Evolutionary conservation across 768 basidiomycete genomes (phyloP).

Genomic region (Candolleomyces efflorescens): DNA sequence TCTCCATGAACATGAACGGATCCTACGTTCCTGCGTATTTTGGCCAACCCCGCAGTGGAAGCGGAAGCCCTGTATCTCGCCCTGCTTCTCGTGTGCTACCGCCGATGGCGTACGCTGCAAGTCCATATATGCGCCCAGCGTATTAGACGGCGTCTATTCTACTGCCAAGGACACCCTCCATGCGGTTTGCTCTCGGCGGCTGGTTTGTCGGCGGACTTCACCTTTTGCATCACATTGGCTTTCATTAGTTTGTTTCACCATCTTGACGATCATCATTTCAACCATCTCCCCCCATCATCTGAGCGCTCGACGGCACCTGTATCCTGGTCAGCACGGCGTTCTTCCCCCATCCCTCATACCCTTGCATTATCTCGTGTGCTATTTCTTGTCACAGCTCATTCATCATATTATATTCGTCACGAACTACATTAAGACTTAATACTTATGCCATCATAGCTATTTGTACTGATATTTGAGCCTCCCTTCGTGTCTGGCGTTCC

Average conservation of each 20-base stretch:
- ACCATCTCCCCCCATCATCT: no score
- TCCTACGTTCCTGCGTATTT: constrained; percentile 30
- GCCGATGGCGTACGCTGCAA: neutral
- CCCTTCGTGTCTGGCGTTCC: neutral
- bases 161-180: neutral
- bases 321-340: no score
- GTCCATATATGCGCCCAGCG: constrained; percentile 4
- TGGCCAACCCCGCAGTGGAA: constrained; percentile 14
- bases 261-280: no score
- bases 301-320: no score
- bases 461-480: neutral
- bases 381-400: neutral
- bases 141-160: neutral
- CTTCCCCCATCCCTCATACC: no score
- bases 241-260: no score
- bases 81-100: constrained; percentile 17
- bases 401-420: neutral
- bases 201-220: neutral
- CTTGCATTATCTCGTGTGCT: no score
- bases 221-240: no score
- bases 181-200: neutral
- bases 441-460: neutral
- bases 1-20: neutral
- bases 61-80: constrained; percentile 15
- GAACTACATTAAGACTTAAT: neutral